phyloP scores from a whole-genome alignment of 164 flowering plant species.

The Tetracentron sinense region DNA sequence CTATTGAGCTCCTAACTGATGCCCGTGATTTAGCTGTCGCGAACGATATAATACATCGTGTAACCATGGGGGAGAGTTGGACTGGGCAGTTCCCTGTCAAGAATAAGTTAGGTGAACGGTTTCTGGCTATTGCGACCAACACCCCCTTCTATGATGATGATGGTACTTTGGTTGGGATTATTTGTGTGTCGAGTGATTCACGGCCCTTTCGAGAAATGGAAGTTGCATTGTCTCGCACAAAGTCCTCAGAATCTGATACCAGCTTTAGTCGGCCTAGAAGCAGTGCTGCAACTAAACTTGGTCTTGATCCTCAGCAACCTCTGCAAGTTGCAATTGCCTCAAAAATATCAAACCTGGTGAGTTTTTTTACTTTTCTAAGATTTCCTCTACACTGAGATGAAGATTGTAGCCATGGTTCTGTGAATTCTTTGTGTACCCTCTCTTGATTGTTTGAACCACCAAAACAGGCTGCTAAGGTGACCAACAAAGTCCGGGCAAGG shows the following conservation, averaged over 20 bases:
- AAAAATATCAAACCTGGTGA: slow-evolving; percentile 80
- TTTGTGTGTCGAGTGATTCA: slow-evolving; percentile 77
- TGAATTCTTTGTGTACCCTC: slow-evolving; percentile 13
- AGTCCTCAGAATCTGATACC: slow-evolving; percentile 31
- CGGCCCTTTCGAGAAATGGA: slow-evolving; percentile 46
- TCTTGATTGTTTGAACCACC: slow-evolving; percentile 20
- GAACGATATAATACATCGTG: slow-evolving; percentile 43
- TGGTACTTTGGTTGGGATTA: slow-evolving; percentile 68
- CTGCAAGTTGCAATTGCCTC: slow-evolving; percentile 84
- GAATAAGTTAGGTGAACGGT: slow-evolving; percentile 61
- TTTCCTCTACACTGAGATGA: not conserved
- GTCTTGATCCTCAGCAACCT: slow-evolving; percentile 78
- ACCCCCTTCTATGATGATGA: slow-evolving; percentile 86
- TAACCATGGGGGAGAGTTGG: slow-evolving; percentile 71
- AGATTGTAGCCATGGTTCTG: not conserved
- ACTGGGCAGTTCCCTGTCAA: slow-evolving; percentile 80
- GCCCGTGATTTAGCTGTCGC: slow-evolving; percentile 40
- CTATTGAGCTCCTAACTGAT: slow-evolving; percentile 56
- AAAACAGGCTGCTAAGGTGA: slow-evolving; percentile 72
- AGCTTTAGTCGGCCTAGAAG: slow-evolving; percentile 36
- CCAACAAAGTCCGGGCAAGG: slow-evolving; percentile 72
- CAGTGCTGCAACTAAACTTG: slow-evolving; percentile 42
- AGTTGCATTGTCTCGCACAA: slow-evolving; percentile 17
- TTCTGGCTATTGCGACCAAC: slow-evolving; percentile 50
- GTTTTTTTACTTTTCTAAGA: not conserved